Conservation (phyloP, 2,329 filamentous ascomycete genomes). For the Lachnellula hyalina region DNA sequence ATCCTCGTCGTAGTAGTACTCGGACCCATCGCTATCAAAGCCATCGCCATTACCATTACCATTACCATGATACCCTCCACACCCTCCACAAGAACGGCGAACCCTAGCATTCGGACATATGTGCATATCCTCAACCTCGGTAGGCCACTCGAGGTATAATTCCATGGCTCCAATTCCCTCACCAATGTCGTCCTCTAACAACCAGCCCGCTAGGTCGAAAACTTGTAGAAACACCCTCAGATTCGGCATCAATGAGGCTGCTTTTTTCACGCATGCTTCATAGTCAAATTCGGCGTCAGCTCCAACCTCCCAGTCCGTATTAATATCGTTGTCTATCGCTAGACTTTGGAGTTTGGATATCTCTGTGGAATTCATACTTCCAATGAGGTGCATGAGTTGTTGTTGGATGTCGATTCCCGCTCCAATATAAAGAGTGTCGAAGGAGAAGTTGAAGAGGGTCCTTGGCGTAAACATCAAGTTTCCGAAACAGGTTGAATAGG, state of each 20-base stretch:
- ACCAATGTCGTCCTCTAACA: background rate
- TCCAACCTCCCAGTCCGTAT: background rate
- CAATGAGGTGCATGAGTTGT: constrained; percentile 5
- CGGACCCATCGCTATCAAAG: too few relatives aligned
- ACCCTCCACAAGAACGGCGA: background rate
- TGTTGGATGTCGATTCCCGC: background rate
- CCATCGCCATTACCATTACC: background rate
- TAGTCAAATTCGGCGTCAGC: background rate
- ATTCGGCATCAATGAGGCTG: background rate
- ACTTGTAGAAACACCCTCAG: constrained; percentile 6
- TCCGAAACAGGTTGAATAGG: constrained; percentile 16
- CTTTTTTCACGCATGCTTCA: background rate
- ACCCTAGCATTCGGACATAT: background rate
- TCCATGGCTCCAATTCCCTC: background rate
- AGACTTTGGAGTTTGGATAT: constrained; percentile 5
- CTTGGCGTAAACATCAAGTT: constrained; percentile 2
- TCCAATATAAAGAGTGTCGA: constrained; percentile 17
- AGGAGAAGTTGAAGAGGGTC: constrained; percentile 18
- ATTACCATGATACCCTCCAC: background rate
- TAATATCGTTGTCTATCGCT: constrained; percentile 5
- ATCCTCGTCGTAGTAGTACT: background rate
- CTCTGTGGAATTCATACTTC: constrained; percentile 4
- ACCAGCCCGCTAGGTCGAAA: constrained; percentile 1
- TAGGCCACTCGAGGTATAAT: background rate
- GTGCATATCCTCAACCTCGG: too few relatives aligned